Evolutionary conservation across 768 basidiomycete genomes (phyloP).

Genomic region (Tulasnella sp.): DNA sequence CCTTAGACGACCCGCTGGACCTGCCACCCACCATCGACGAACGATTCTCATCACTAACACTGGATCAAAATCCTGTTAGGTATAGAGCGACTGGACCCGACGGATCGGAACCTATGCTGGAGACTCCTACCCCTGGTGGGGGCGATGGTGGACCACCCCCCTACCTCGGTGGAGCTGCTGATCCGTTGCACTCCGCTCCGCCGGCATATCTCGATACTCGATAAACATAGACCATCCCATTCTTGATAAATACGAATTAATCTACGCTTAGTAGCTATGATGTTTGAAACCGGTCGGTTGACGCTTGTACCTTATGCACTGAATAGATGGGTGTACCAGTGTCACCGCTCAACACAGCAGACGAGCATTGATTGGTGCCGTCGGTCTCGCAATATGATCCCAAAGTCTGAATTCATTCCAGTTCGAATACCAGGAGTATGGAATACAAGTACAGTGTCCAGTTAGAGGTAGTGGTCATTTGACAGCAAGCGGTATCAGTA

Average conservation of each 20-base stretch:
- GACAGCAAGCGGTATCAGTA: background rate
- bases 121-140: background rate
- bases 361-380: background rate
- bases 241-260: background rate
- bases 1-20: constrained; percentile 80
- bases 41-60: background rate
- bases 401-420: background rate
- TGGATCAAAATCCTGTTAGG: background rate
- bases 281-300: background rate
- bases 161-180: constrained; percentile 13
- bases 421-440: background rate
- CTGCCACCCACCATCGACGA: constrained; percentile 82
- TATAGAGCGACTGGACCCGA: background rate
- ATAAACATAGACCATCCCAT: background rate
- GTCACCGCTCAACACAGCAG: background rate
- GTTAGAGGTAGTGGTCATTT: background rate
- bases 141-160: constrained; percentile 5
- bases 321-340: background rate
- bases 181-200: background rate
- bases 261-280: background rate
- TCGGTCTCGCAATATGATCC: background rate
- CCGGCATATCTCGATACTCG: constrained; percentile 17
- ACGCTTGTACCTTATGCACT: background rate
- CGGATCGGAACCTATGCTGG: background rate
- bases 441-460: background rate